Percentiles rank a stretch among this genome's conserved stretches.
Conservation (phyloP, 2,329 filamentous ascomycete genomes). For the Rhynchosporium secalis region DNA sequence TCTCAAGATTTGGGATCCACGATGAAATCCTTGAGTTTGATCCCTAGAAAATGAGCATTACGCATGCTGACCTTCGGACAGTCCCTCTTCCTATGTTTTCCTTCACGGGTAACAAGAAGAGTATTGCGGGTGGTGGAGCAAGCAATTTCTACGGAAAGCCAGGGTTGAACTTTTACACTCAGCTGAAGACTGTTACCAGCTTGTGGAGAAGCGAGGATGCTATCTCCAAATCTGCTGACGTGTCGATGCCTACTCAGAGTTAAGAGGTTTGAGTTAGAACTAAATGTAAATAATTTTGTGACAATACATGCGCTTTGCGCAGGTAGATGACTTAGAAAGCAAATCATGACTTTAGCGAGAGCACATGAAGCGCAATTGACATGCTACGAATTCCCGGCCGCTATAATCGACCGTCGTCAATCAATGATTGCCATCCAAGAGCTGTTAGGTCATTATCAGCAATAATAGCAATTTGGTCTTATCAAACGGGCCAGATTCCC, state of each 20-base stretch:
- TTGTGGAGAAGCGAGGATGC: conserved; percentile 87
- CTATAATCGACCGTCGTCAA: no score
- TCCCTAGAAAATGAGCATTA: no score
- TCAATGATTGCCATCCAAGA: not conserved
- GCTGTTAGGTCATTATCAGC: not conserved
- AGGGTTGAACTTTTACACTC: conserved; percentile 92
- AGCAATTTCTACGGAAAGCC: conserved; percentile 95
- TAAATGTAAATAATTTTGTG: not conserved
- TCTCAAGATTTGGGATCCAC: no score
- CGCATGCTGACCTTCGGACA: no score
- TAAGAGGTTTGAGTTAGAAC: not conserved
- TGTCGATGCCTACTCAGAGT: conserved; percentile 77
- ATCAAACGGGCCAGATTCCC: no score
- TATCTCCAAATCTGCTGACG: conserved; percentile 78
- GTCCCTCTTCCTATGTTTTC: conserved; percentile 67
- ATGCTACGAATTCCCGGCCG: no score
- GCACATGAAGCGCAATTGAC: no score
- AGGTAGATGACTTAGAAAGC: no score
- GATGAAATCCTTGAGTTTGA: no score
- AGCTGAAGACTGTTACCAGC: conserved; percentile 95
- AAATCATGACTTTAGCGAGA: no score
- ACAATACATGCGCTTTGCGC: no score
- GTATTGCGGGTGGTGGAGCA: conserved; percentile 84
- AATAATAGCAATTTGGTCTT: no score
- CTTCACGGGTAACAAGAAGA: conserved; percentile 82